phyloP scores from a whole-genome alignment of 73 alveolate species.

The Effrenium voratum region DNA sequence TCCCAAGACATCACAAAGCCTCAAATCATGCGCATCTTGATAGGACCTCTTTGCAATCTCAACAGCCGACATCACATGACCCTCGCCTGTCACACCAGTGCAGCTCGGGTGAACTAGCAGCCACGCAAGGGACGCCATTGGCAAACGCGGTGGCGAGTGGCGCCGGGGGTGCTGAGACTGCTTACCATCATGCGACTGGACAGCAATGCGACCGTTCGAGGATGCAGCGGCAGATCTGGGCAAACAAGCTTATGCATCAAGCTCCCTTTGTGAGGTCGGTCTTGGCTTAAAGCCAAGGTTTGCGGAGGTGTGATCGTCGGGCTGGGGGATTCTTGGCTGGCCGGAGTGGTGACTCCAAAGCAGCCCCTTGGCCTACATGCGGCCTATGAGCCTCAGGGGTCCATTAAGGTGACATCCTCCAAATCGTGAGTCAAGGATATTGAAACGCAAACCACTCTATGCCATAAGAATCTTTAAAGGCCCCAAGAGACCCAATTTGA shows the following conservation, averaged over 20 bases:
- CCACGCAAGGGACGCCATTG: constrained; percentile 58
- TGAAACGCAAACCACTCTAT: background rate
- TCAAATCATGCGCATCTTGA: background rate
- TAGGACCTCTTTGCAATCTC: background rate
- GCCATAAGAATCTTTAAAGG: background rate
- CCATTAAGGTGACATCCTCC: too few species aligned
- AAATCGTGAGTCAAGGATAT: too few species aligned
- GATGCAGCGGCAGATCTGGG: background rate
- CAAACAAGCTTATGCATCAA: background rate
- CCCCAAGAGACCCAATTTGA: too few species aligned
- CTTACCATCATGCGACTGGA: constrained; percentile 51
- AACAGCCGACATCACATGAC: too few species aligned
- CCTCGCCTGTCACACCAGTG: too few species aligned
- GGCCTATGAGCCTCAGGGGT: too few species aligned
- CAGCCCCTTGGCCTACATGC: constrained; percentile 36
- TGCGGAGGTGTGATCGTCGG: constrained; percentile 62
- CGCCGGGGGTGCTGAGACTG: constrained; percentile 36
- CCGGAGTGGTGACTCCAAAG: constrained; percentile 72
- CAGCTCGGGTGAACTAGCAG: too few species aligned
- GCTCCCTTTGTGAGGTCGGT: background rate
- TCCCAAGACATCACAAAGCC: background rate
- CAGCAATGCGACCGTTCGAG: background rate
- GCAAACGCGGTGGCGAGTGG: constrained; percentile 81
- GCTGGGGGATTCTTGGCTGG: constrained; percentile 25
- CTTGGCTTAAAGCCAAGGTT: background rate